These are phyloP conservation scores for Colletotrichum sp. DNA, from an alignment of 2,329 filamentous ascomycete genomes.

Conservation along the genomic window DNA sequence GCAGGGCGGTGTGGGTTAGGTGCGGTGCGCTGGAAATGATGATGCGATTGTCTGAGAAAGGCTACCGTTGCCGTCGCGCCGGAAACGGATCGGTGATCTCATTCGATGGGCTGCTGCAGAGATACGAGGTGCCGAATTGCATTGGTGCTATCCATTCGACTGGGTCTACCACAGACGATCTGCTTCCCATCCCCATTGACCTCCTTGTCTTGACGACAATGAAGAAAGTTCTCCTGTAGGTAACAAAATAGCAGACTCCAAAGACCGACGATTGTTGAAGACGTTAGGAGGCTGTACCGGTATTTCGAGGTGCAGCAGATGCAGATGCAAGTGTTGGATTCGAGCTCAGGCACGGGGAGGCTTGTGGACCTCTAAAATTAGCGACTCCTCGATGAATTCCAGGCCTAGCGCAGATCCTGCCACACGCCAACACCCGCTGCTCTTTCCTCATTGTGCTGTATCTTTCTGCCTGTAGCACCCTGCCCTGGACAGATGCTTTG, in stretches of 20 bases:
- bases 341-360: background rate
- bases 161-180: background rate
- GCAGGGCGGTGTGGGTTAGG: background rate
- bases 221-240: background rate
- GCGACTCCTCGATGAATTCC: background rate
- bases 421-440: background rate
- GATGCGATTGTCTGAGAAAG: background rate
- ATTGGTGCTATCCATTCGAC: background rate
- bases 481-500: background rate
- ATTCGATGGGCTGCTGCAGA: background rate
- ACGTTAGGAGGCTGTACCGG: background rate
- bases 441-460: background rate
- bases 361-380: constrained; percentile 1
- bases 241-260: rapidly evolving
- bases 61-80: background rate
- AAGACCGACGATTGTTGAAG: rapidly evolving
- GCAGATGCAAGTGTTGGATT: background rate
- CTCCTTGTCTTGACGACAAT: background rate
- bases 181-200: background rate
- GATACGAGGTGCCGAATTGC: background rate
- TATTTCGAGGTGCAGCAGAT: background rate
- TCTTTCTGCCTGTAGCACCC: background rate
- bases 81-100: background rate
- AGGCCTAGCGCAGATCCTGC: background rate
- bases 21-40: background rate